Evolutionary conservation across 208 protist species (phyloP), one percentile per base, ranked within the genome.

Genomic region (Acanthamoeba divionensis): DNA sequence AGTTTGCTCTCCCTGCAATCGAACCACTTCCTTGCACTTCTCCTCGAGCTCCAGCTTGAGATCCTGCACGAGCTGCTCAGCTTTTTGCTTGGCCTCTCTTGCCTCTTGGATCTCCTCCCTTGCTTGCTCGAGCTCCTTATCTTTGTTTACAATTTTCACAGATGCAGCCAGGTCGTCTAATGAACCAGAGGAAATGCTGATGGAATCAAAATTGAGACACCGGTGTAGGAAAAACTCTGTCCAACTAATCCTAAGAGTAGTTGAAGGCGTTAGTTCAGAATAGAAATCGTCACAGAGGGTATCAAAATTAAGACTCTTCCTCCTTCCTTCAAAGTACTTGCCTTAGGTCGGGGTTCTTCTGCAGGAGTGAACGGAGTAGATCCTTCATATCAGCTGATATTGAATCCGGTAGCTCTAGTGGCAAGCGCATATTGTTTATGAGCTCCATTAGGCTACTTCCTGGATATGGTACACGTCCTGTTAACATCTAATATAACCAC

Each of bases 311-410:
- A n/a, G n/a, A n/a, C n/a, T n/a, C n/a, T n/a, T n/a, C n/a, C n/a
- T n/a, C n/a, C n/a, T n/a, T n/a, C n/a, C n/a, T n/a, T n/a, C n/a
- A n/a, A n/a, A n/a, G n/a, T n/a, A n/a, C n/a, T n/a, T n/a, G n/a
- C n/a, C n/a, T n/a, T 2, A 88, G 36, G n/a, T 65, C 79, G 57
- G 79, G 79, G 12, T 88, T 88, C 15, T 47, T 36, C 15, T 67
- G 8, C 13, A 88, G 79, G 18, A 88, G 38, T 31, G 52, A 71
- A 15, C 7, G 12, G n/a, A 88, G 55, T 5, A 88, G 79, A 12
- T 88, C 79, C 79, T 88, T 88, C 79, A 88, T 88, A 41, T 88
- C 79, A n/a, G 52, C 21, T 24, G 55, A 71, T 6, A 88, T 4
- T 12, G 31, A 18, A 18, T 47, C 36, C 12, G 79, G 79, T 26